phyloP scores from a whole-genome alignment of 192 early-diverging fungal genomes.

The Coemansia furcata region DNA sequence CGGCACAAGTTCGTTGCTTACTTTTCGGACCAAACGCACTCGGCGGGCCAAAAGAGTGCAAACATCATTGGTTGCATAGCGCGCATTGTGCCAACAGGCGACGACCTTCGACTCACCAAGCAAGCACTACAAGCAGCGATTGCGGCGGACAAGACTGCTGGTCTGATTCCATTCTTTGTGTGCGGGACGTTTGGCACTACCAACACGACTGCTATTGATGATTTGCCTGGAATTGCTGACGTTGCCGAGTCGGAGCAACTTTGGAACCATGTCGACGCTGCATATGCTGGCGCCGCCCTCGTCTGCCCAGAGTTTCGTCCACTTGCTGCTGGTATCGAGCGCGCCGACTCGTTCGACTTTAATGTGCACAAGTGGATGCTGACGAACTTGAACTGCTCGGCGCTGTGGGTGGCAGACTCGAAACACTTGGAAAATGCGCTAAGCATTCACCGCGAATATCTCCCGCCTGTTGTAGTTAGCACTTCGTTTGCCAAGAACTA shows the following conservation, averaged over 20 bases:
- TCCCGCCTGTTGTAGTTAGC: conserved; percentile 40
- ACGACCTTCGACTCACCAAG: conserved; percentile 38
- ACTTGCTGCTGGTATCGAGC: conserved; percentile 49
- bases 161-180: conserved; percentile 64
- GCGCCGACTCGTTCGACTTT: conserved; percentile 60
- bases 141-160: conserved; percentile 48
- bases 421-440: conserved; percentile 54
- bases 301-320: conserved; percentile 59
- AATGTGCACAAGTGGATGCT: conserved; percentile 68
- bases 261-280: conserved; percentile 69
- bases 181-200: conserved; percentile 67
- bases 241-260: conserved; percentile 44
- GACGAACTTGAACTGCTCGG: conserved; percentile 65
- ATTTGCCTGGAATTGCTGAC: conserved; percentile 55
- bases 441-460: conserved; percentile 54
- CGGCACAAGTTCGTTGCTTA: conserved; percentile 56
- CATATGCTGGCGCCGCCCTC: conserved; percentile 60
- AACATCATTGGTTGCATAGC: conserved; percentile 45
- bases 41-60: conserved; percentile 55
- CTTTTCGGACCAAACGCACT: conserved; percentile 63
- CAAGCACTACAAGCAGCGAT: conserved; percentile 49
- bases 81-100: conserved; percentile 42
- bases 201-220: conserved; percentile 56
- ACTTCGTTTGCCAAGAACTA: conserved; percentile 53
- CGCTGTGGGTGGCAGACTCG: conserved; percentile 56